A percentile compares a stretch with the other conserved stretches of the same genome.
Conservation (phyloP, 1,284 basidiomycete species). For the Cryptococcus sp. region DNA sequence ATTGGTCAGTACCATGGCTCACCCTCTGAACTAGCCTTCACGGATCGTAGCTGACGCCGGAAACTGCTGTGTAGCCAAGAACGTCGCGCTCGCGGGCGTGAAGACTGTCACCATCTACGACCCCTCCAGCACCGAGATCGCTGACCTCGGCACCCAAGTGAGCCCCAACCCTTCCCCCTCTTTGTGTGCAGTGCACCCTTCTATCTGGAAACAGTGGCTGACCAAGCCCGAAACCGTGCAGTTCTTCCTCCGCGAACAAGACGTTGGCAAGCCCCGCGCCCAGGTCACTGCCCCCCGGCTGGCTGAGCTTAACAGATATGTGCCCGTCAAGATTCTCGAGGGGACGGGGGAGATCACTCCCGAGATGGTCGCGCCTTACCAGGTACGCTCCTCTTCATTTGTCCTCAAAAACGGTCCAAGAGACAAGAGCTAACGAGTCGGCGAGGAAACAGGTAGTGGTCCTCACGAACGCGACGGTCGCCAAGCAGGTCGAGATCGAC, state of each 20-base stretch:
- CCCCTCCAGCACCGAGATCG: slow-evolving; percentile 77
- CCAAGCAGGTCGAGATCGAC: slow-evolving; percentile 90
- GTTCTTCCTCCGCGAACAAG: slow-evolving; percentile 90
- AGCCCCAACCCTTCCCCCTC: slow-evolving; percentile 28
- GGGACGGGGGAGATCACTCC: slow-evolving; percentile 68
- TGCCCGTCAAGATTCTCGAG: slow-evolving; percentile 81
- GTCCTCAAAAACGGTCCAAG: neutral
- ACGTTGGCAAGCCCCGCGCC: slow-evolving; percentile 84
- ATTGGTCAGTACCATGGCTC: slow-evolving; percentile 62
- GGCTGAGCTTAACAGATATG: slow-evolving; percentile 93
- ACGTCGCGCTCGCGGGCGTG: slow-evolving; percentile 91
- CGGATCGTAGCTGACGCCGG: neutral
- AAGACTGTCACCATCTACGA: slow-evolving; percentile 97
- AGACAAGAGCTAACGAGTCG: neutral
- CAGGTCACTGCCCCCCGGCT: slow-evolving; percentile 83
- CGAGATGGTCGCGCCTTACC: slow-evolving; percentile 79
- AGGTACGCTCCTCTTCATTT: slow-evolving; percentile 56
- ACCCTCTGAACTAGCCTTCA: no score
- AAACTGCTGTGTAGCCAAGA: slow-evolving; percentile 67
- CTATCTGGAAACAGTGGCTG: neutral
- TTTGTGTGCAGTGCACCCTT: neutral
- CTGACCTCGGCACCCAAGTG: slow-evolving; percentile 91
- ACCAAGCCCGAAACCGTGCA: slow-evolving; percentile 42
- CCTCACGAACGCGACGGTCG: slow-evolving; percentile 70
- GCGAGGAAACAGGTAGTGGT: slow-evolving; percentile 70